phyloP scores from a whole-genome alignment of 208 protist genomes.

The Crithidia brevicula region DNA sequence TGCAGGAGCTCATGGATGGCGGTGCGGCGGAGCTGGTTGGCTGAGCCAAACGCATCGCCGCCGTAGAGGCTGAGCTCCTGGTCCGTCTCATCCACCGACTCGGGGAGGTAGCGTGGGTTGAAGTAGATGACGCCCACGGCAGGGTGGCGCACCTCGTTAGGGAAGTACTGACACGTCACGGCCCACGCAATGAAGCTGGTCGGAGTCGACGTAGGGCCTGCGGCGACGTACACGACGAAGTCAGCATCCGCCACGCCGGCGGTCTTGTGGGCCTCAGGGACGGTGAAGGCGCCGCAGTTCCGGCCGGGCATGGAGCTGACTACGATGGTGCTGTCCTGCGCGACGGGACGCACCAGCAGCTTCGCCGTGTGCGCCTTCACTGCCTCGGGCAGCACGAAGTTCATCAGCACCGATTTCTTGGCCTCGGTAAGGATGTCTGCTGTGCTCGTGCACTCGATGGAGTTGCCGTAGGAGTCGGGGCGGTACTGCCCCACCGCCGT shows the following conservation, averaged over 20 bases:
- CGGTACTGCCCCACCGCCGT: constrained; percentile 30
- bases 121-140: constrained; percentile 54
- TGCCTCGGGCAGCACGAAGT: constrained; percentile 44
- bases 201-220: constrained; percentile 31
- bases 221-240: constrained; percentile 71
- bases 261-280: constrained; percentile 47
- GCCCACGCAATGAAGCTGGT: constrained; percentile 46
- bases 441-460: constrained; percentile 17
- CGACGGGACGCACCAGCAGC: constrained; percentile 39
- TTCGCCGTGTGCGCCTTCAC: constrained; percentile 50
- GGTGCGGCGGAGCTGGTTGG: constrained; percentile 13
- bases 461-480: constrained; percentile 36
- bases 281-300: constrained; percentile 31
- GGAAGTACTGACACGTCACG: constrained; percentile 37
- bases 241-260: constrained; percentile 51
- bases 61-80: constrained; percentile 1
- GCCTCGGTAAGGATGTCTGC: constrained; percentile 42
- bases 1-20: constrained; percentile 85
- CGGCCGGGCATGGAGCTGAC: constrained; percentile 15
- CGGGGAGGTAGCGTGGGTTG: constrained; percentile 14
- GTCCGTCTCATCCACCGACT: neutral
- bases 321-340: constrained; percentile 9
- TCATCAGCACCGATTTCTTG: constrained; percentile 34
- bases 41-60: constrained; percentile 3
- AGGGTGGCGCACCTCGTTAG: constrained; percentile 22